Percentiles rank a stretch among this genome's conserved stretches.
Evolutionary conservation across 129 eudicot species (phyloP).

Genomic region (Flaveria ramosissima): DNA sequence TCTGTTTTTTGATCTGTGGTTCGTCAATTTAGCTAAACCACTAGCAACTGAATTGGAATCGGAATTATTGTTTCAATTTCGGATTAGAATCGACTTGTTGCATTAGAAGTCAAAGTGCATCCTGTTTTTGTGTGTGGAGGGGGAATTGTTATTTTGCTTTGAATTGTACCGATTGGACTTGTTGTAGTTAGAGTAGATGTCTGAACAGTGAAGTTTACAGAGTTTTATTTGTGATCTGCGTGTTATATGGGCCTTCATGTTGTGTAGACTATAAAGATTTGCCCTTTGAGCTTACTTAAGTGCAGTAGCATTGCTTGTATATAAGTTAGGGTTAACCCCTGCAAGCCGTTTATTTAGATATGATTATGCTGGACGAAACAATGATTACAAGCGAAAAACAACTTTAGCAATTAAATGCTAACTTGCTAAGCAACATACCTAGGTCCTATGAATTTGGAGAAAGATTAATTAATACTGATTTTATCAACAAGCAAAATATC

Average conservation of each 20-base stretch:
- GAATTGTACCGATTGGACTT: no score
- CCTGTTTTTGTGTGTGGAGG: not conserved
- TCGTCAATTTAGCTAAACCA: constrained; percentile 20
- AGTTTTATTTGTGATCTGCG: constrained; percentile 9
- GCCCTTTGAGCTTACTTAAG: constrained; percentile 7
- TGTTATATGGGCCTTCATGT: constrained; percentile 5
- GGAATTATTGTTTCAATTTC: no score
- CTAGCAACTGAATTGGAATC: no score
- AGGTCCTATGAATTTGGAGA: not conserved
- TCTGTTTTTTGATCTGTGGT: constrained; percentile 9
- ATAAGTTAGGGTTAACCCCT: not conserved
- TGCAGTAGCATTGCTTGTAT: constrained; percentile 1
- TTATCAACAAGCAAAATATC: not conserved
- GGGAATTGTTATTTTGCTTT: not conserved
- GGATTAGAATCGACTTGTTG: no score
- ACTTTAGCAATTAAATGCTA: constrained; percentile 17
- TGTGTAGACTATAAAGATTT: not conserved
- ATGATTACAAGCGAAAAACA: not conserved
- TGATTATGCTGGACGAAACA: constrained; percentile 4
- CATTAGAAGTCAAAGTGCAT: constrained; percentile 28
- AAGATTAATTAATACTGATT: not conserved
- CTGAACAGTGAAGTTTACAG: constrained; percentile 6
- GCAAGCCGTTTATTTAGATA: constrained; percentile 6
- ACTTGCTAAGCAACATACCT: not conserved
- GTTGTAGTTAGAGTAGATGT: constrained; percentile 17